phyloP scores from a whole-genome alignment of 306 rosid species.

The apple (Malus domestica) region DNA sequence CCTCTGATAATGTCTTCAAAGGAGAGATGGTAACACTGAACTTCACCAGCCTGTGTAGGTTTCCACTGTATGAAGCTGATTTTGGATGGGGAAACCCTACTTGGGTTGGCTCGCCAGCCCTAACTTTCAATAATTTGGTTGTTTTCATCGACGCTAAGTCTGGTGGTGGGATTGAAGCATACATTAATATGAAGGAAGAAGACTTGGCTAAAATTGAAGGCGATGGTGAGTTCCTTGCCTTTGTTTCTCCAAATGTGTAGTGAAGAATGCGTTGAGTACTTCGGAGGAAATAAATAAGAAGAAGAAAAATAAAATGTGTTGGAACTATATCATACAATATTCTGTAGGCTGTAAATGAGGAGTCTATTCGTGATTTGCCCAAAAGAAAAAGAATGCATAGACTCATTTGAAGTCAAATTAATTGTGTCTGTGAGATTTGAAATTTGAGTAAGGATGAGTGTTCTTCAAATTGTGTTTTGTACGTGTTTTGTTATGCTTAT shows the following conservation, averaged over 20 bases:
- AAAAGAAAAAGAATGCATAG: too few species aligned
- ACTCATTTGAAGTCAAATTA: too few species aligned
- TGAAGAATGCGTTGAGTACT: background rate
- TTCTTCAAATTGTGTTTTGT: background rate
- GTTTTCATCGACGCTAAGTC: conserved; percentile 13
- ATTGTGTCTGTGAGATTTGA: background rate
- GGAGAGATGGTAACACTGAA: conserved; percentile 3
- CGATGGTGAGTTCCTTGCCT: conserved; percentile 14
- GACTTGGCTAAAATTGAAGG: conserved; percentile 17
- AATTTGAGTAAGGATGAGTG: background rate
- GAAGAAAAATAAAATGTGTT: too few species aligned
- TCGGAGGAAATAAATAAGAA: too few species aligned
- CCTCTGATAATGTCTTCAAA: background rate
- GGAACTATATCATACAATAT: too few species aligned
- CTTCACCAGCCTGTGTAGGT: conserved; percentile 24
- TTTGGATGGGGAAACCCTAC: conserved; percentile 36
- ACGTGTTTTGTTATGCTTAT: background rate
- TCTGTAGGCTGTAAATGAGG: too few species aligned
- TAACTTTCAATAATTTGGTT: conserved; percentile 15
- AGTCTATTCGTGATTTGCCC: too few species aligned
- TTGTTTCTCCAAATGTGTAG: background rate
- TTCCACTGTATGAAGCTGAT: conserved; percentile 30
- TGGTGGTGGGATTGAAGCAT: conserved; percentile 26
- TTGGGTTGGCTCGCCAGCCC: conserved; percentile 20
- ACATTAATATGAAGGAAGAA: conserved; percentile 7